Base-by-base conservation (phyloP, 2,329 filamentous ascomycete species). In the Clarireedia homoeocarpa region DNA sequence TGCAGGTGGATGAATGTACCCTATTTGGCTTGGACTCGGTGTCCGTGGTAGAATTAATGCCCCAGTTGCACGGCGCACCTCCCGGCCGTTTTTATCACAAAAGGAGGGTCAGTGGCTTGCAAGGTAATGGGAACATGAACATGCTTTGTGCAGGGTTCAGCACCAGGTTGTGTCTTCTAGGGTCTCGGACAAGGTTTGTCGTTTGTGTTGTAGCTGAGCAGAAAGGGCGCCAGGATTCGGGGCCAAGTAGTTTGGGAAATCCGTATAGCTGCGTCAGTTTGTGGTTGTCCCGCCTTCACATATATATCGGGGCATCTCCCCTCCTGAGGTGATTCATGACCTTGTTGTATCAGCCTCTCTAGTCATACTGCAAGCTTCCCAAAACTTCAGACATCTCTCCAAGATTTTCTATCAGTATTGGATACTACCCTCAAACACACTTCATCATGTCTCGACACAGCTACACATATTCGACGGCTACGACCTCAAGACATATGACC, bases 401-500 rank as follows among this genome's bases (percentile, higher is more conserved):
- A 55, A 50, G 58, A 51, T 53, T 51, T 46, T 50, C 20, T 26
- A 54, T 56, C 20, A 57, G 52, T 27, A 44, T 23, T 15, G 26
- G 34, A 36, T 50, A 56, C 51, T 56, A 57, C 30, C 51, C 58
- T 17, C 12, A 23, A 38, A 9, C 15, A 46, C 46, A 52, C 23
- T 48, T 51, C 64, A 65, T 42, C 58, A 70, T 70, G 67, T 67
- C 68, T 58, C 60, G 64, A 60, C 65, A 66, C 56, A 62, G 45
- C 40, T 69, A 67, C 55, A 58, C 65, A 56, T 68, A 68, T 62
- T 66, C 65, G 51, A 62, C 66, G 7, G 60, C 66, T 9, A 48
- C 63, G 34, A 55, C 64, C 24, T 58, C 65, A 55, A 83, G 86
- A 71, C 85, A 89, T 69, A 85, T 86, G 66, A 78, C 83, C 42